These are phyloP conservation scores for Curvularia sp. DNA, from an alignment of 2,329 filamentous ascomycete genomes.

Conservation along the genomic window DNA sequence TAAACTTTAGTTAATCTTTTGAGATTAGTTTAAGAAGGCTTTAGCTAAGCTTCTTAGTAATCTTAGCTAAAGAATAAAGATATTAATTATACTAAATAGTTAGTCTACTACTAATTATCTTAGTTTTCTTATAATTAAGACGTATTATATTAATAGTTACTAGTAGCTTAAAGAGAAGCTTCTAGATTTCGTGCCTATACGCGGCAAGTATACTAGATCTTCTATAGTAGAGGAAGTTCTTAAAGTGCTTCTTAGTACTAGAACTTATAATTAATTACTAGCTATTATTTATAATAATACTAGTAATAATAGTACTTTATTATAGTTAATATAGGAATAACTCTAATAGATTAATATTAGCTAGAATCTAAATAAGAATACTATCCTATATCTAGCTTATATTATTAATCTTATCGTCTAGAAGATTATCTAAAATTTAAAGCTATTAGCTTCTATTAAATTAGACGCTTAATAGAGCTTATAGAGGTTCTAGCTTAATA, in stretches of 20 bases:
- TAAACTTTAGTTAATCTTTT: conserved; percentile 9
- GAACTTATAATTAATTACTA: neutral
- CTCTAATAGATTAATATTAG: neutral
- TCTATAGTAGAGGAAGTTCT: too few species aligned
- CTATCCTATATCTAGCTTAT: conserved; percentile 10
- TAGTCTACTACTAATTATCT: conserved; percentile 14
- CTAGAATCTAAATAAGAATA: conserved; percentile 4
- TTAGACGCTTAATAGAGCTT: neutral
- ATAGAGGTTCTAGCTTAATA: neutral
- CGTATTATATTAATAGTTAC: too few species aligned
- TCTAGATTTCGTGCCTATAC: too few species aligned
- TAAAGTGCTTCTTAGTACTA: too few species aligned
- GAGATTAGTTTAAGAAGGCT: conserved; percentile 2
- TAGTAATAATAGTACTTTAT: too few species aligned
- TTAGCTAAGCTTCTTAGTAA: neutral
- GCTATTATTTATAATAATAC: too few species aligned
- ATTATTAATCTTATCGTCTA: conserved; percentile 10
- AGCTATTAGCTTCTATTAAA: neutral
- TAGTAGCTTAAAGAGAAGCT: too few species aligned
- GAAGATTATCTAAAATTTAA: conserved; percentile 4
- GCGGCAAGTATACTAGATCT: too few species aligned
- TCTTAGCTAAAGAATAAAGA: neutral
- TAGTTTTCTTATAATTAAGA: conserved; percentile 8
- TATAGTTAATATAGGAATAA: neutral
- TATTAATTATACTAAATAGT: conserved; percentile 7